Base-by-base conservation (phyloP, 371 early-diverging fungal species). In the Lichtheimia hyalospora region DNA sequence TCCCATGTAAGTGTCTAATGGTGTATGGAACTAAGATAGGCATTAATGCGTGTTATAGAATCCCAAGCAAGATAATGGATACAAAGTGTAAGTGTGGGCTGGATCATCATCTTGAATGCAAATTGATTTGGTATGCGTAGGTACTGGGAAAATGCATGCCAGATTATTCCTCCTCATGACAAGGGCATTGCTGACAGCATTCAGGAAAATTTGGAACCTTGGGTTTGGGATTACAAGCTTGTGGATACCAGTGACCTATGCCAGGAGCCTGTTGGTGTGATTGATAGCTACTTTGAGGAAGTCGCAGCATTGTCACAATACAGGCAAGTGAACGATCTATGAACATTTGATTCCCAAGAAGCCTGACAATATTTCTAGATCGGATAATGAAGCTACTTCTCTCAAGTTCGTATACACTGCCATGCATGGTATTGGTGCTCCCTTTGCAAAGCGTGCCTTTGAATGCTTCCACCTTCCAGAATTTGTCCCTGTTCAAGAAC, bases 61-160 rank as follows among this genome's bases (percentile, higher is more conserved):
- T 71, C 99, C 99, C 27, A 94, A 94, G 71, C 82, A 90, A 66
- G 98, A 99, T 73, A 99, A 99, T 77, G 99, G 99, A 12, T 96
- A 98, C 78, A 99, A 99, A 80, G 92, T 99, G 56, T 96, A 60
- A 63, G 68, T 57, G 2, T 5, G 16, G 5, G 46, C 15, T 16
- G 46, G 21, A 18, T 18, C 21, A 46, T 16, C 18, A 46, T 18
- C 21, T 48, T 6, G 44, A 21, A 51, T 3, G 18, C 7, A 7
- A 52, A 43, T 21, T 21, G 34, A 40, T 14, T 16, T 6, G n/a
- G 5, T 21, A 52, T 16, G 13, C 24, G 20, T 49, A 68, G 68
- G 21, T 79, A 96, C 68, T 92, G 92, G 92, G 89, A 86, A 59
- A 96, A 96, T 62, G 93, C 91, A 0, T 91, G 92, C 56, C 95